phyloP scores from a whole-genome alignment of 2,329 filamentous ascomycete genomes.

The Neopestalotiopsis clavispora region DNA sequence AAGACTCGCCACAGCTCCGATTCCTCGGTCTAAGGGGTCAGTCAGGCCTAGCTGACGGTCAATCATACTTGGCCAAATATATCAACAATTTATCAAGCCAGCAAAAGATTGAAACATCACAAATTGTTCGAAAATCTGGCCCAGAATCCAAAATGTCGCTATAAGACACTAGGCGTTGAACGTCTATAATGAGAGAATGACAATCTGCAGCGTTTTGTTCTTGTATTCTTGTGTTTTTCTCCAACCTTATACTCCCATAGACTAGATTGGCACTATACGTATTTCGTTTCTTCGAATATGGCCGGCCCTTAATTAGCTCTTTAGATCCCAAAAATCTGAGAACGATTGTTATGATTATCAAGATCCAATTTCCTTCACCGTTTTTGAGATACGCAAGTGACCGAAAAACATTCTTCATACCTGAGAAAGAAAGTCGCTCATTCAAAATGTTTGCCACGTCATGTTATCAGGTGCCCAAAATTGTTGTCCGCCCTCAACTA shows the following conservation, averaged over 20 bases:
- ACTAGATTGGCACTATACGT: not conserved
- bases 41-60: not conserved
- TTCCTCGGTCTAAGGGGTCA: not conserved
- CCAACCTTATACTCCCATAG: not conserved
- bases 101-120: not conserved
- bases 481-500: not conserved
- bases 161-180: not conserved
- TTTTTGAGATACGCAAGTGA: not conserved
- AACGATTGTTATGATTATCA: not conserved
- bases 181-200: not conserved
- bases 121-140: not conserved
- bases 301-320: not conserved
- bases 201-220: not conserved
- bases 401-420: too few relatives aligned
- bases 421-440: not conserved
- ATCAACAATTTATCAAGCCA: not conserved
- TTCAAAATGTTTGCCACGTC: not conserved
- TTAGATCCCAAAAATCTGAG: not conserved
- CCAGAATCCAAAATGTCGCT: not conserved
- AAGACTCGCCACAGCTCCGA: conserved; percentile 5
- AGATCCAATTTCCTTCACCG: not conserved
- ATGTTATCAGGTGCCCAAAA: too few relatives aligned
- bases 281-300: not conserved
- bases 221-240: not conserved
- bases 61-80: not conserved